A percentile compares a stretch with the other conserved stretches of the same genome.
Conservation (phyloP, 148 eudicot genomes). For the Heliosperma pusillum region DNA sequence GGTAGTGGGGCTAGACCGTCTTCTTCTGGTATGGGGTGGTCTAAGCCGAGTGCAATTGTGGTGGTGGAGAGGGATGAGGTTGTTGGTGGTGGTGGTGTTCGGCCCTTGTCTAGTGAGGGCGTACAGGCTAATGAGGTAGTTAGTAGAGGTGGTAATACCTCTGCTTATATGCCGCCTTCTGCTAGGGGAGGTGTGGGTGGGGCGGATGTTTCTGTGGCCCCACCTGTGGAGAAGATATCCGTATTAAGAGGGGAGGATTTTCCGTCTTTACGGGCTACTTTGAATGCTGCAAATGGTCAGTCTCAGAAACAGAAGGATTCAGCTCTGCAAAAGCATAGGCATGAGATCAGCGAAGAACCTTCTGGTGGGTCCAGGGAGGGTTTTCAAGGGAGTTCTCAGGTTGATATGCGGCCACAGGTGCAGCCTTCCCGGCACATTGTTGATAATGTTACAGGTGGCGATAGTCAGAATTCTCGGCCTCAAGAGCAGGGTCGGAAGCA, state of each 20-base stretch:
- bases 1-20: constrained; percentile 70
- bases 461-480: constrained; percentile 31
- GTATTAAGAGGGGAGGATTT: constrained; percentile 96
- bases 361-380: constrained; percentile 41
- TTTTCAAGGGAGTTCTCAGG: constrained; percentile 33
- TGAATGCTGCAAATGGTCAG: constrained; percentile 50
- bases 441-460: constrained; percentile 36
- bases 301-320: constrained; percentile 68
- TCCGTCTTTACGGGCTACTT: constrained; percentile 76
- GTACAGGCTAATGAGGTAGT: constrained; percentile 31
- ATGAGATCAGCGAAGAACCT: constrained; percentile 35
- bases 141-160: constrained; percentile 21
- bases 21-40: constrained; percentile 78
- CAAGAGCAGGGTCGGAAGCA: constrained; percentile 44
- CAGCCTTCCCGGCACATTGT: constrained; percentile 28
- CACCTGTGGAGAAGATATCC: constrained; percentile 37
- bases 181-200: constrained; percentile 39
- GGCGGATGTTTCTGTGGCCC: constrained; percentile 26
- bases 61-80: constrained; percentile 47
- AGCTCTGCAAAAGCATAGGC: constrained; percentile 50
- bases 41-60: constrained; percentile 53
- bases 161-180: constrained; percentile 64
- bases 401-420: constrained; percentile 46
- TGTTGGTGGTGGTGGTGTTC: constrained; percentile 20
- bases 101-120: constrained; percentile 34